Percentiles rank a stretch among this genome's conserved stretches.
These are phyloP conservation scores for Thermothelomyces thermophilus DNA, from an alignment of 2,329 filamentous ascomycete species.

Conservation along the genomic window DNA sequence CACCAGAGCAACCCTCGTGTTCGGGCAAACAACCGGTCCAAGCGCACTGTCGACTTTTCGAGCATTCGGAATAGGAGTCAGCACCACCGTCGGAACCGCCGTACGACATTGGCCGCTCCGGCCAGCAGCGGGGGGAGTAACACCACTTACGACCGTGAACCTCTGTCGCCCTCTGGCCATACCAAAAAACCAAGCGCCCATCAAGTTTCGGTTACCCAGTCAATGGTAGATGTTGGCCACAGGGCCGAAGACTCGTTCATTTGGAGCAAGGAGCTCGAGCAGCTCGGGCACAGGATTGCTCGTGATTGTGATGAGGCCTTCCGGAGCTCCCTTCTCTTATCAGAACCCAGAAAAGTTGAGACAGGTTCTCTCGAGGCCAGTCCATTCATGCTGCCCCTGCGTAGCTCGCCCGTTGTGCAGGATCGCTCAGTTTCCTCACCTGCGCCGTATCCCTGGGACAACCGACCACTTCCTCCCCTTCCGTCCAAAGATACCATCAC, in stretches of 20 bases:
- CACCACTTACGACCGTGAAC: constrained; percentile 24
- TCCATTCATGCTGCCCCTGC: constrained; percentile 39
- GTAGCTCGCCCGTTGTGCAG: constrained; percentile 22
- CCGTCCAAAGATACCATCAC: constrained; percentile 33
- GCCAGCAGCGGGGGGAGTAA: constrained; percentile 28
- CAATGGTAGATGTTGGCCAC: constrained; percentile 17
- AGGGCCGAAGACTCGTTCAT: constrained; percentile 16
- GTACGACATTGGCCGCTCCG: constrained; percentile 20
- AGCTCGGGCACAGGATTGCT: constrained; percentile 78
- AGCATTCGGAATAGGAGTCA: constrained; percentile 34
- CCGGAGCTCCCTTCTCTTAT: constrained; percentile 53
- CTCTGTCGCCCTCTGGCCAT: constrained; percentile 22
- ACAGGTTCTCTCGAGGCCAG: constrained; percentile 31
- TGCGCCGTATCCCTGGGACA: constrained; percentile 34
- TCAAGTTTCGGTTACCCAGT: background rate
- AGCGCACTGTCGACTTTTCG: constrained; percentile 50
- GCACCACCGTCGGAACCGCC: constrained; percentile 16
- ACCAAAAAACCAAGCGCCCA: constrained; percentile 13
- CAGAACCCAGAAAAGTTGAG: constrained; percentile 19
- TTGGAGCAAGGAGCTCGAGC: constrained; percentile 64
- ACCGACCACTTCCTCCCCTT: constrained; percentile 44
- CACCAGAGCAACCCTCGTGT: constrained; percentile 38
- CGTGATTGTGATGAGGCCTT: constrained; percentile 92
- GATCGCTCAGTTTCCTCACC: constrained; percentile 11
- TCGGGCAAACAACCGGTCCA: constrained; percentile 42